Base-by-base conservation (phyloP, 2,329 filamentous ascomycete species). In the Penicillium sp. region DNA sequence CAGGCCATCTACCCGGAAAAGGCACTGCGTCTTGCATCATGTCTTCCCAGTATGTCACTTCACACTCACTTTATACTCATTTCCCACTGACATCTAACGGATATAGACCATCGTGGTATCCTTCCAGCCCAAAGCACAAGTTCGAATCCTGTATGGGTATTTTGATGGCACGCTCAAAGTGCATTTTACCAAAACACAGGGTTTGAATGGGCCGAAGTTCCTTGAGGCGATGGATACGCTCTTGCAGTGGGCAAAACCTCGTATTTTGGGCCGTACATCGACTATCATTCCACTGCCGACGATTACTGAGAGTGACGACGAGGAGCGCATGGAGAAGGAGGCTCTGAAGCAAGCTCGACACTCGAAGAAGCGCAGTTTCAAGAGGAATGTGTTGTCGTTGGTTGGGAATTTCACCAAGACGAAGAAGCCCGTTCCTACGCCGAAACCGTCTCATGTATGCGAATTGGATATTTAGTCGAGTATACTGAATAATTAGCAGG, bases 141-240 rank as follows among this genome's bases (percentile, higher is more conserved):
- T 39, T 17, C 41, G 44, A 26, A 23, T 46, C 3, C 32, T 46
- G 20, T 40, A 41, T 22, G 37, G 41, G 9, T 44, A 44, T 20
- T 44, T 41, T 18, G 37, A 37, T 18, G 25, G 32, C 18, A 27
- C 3, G 7, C 37, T 46, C 3, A 35, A 40, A 17, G 28, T 46
- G 2, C 36, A 35, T 8, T 41, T 38, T 30, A 46, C 37, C 14
- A 30, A 30, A 30, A 25, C 35, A n/a, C 9, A 38, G n/a, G 17
- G 41, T 17, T 41, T 46, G 10, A 34, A 46, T 11, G 26, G 25
- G 11, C 18, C 30, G 9, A 25, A 35, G 9, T 44, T 38, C 2
- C 2, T 13, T 10, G 13, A 37, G 2, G 35, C 18, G 5, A 46
- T 44, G 44, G 23, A 38, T 18, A 14, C 5, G 10, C 32, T 46